phyloP scores from a whole-genome alignment of 495 filamentous ascomycete genomes.

The Friedmanniomyces simplex region DNA sequence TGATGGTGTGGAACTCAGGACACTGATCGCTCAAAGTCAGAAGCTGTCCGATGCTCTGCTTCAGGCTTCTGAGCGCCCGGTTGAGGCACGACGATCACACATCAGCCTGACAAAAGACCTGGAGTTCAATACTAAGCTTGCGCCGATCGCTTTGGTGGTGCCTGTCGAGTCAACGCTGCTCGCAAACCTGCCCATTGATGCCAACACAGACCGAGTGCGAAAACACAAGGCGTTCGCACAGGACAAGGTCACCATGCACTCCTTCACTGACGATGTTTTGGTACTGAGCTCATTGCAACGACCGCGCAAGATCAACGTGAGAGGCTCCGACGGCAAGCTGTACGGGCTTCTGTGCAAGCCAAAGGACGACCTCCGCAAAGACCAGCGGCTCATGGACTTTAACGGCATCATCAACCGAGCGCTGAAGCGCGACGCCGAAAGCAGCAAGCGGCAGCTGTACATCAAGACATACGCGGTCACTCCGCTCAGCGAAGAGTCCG shows the following conservation, averaged over 20 bases:
- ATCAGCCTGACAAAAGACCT: constrained; percentile 66
- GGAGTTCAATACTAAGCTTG: constrained; percentile 70
- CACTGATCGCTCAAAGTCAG: constrained; percentile 65
- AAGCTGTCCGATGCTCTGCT: constrained; percentile 78
- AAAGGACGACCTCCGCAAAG: constrained; percentile 93
- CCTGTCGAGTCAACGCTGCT: constrained; percentile 78
- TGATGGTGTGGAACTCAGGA: constrained; percentile 46
- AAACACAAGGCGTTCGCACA: constrained; percentile 75
- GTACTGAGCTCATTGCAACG: constrained; percentile 88
- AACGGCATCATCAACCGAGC: constrained; percentile 95
- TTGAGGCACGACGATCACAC: constrained; percentile 57
- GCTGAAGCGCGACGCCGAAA: constrained; percentile 79
- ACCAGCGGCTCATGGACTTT: constrained; percentile 98
- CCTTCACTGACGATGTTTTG: constrained; percentile 72
- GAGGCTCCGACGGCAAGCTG: constrained; percentile 74
- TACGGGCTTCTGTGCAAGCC: constrained; percentile 94
- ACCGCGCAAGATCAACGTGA: constrained; percentile 78
- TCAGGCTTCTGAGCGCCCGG: constrained; percentile 59
- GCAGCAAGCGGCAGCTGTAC: constrained; percentile 73
- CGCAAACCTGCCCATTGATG: constrained; percentile 65
- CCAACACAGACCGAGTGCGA: constrained; percentile 54
- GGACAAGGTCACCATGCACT: constrained; percentile 50
- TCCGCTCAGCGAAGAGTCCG: constrained; percentile 93
- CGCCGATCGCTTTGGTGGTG: constrained; percentile 75
- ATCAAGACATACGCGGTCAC: constrained; percentile 97